phyloP scores from a whole-genome alignment of 2,329 filamentous ascomycete genomes.

The Penicillium italicum region DNA sequence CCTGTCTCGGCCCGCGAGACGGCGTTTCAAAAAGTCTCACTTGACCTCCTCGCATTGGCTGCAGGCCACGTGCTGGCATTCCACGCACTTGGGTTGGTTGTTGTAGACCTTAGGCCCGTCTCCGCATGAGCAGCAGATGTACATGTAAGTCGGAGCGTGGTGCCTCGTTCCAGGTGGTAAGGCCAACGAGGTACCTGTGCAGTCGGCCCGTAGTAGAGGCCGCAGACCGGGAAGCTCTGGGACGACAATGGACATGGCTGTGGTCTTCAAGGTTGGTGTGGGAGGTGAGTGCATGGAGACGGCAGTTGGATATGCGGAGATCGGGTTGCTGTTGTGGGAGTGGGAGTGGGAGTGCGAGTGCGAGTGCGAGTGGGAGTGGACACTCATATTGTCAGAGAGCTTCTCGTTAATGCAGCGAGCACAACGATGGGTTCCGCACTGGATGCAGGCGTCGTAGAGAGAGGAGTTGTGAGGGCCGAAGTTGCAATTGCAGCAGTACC shows the following conservation, averaged over 20 bases:
- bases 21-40: constrained; percentile 12
- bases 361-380: constrained; percentile 5
- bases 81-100: constrained; percentile 32
- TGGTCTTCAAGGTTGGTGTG: constrained; percentile 4
- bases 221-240: constrained; percentile 15
- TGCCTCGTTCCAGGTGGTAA: constrained; percentile 3
- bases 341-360: no score
- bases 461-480: constrained; percentile 31
- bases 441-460: constrained; percentile 27
- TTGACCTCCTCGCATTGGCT: constrained; percentile 30
- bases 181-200: background rate
- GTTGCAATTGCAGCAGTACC: constrained; percentile 36
- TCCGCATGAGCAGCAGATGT: constrained; percentile 39
- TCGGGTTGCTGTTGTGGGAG: constrained; percentile 11
- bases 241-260: constrained; percentile 7
- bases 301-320: constrained; percentile 21
- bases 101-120: constrained; percentile 41
- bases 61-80: constrained; percentile 35
- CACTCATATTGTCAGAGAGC: background rate
- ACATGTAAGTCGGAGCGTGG: constrained; percentile 26
- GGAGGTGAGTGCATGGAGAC: constrained; percentile 1
- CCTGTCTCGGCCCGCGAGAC: constrained; percentile 4
- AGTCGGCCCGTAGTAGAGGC: constrained; percentile 8
- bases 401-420: constrained; percentile 16
- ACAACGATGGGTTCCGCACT: constrained; percentile 27